Conservation (phyloP, 805 yeast genomes). For the Saturnispora dispora region DNA sequence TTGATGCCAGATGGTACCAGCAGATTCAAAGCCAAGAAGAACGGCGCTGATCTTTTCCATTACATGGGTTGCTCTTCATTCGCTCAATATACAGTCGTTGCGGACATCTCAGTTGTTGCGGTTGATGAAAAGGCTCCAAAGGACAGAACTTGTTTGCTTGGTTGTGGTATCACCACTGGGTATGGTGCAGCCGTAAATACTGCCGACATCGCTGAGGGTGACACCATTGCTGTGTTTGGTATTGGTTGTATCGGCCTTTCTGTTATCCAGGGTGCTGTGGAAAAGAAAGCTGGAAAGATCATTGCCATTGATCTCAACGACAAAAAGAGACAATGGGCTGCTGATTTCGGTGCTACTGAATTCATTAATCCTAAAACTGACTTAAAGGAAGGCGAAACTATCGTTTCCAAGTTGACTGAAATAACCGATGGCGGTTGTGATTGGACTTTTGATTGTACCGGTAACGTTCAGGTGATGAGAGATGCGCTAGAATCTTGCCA, state of each 20-base stretch:
- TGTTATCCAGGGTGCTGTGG: slow-evolving; percentile 89
- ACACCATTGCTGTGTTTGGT: slow-evolving; percentile 93
- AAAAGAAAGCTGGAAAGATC: slow-evolving; percentile 71
- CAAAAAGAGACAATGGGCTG: slow-evolving; percentile 76
- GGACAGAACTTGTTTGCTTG: slow-evolving; percentile 85
- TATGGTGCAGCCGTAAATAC: slow-evolving; percentile 96
- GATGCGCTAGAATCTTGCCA: slow-evolving; percentile 94
- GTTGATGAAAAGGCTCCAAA: slow-evolving; percentile 76
- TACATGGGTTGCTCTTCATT: slow-evolving; percentile 98
- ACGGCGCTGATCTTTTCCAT: slow-evolving; percentile 75
- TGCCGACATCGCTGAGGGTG: slow-evolving; percentile 85
- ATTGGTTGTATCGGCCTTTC: slow-evolving; percentile 97
- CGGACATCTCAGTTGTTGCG: slow-evolving; percentile 93
- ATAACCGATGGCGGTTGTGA: slow-evolving; percentile 97
- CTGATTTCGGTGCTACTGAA: slow-evolving; percentile 89
- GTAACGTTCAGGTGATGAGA: slow-evolving; percentile 93
- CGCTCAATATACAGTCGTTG: slow-evolving; percentile 95
- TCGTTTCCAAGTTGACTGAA: slow-evolving; percentile 76
- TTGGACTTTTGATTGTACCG: slow-evolving; percentile 95
- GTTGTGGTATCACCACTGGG: slow-evolving; percentile 98
- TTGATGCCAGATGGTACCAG: slow-evolving; percentile 98
- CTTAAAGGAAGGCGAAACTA: slow-evolving; percentile 61
- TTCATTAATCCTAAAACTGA: slow-evolving; percentile 72
- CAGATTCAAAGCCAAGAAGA: slow-evolving; percentile 62
- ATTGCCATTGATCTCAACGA: slow-evolving; percentile 85